Percentiles rank a stretch among this genome's conserved stretches.
Conservation (phyloP, 2,329 filamentous ascomycete species). For the Colletotrichum graminicola region DNA sequence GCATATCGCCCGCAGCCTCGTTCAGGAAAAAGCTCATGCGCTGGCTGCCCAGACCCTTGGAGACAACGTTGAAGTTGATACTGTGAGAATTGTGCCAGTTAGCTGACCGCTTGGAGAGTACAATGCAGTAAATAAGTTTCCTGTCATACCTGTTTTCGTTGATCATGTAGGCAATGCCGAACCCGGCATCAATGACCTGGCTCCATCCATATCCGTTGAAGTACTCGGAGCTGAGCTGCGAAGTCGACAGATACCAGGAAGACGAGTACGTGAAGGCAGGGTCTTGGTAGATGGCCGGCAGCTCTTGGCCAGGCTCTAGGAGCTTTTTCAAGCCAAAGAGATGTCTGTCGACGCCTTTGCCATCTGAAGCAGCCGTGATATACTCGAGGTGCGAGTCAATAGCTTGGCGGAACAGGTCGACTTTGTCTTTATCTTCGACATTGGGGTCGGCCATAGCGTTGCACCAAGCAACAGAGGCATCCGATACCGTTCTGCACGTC, state of each 20-base stretch:
- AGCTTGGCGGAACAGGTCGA: conserved; percentile 84
- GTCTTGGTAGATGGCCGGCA: conserved; percentile 88
- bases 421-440: conserved; percentile 72
- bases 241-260: conserved; percentile 90
- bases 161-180: conserved; percentile 99
- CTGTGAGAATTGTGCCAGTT: conserved; percentile 57
- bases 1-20: conserved; percentile 90
- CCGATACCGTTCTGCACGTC: conserved; percentile 91
- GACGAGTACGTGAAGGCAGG: conserved; percentile 85
- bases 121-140: not conserved
- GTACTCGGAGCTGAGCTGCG: conserved; percentile 93
- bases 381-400: conserved; percentile 88
- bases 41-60: conserved; percentile 89
- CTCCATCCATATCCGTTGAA: conserved; percentile 99
- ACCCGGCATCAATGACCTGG: conserved; percentile 95
- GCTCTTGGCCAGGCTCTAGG: conserved; percentile 80
- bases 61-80: conserved; percentile 98
- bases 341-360: conserved; percentile 94
- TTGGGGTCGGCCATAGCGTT: conserved; percentile 81
- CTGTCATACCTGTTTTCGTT: conserved; percentile 87
- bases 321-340: conserved; percentile 97
- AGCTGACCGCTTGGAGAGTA: conserved; percentile 2
- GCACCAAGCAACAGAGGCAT: conserved; percentile 93
- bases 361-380: conserved; percentile 88
- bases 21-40: conserved; percentile 97